Evolutionary conservation across 163 green algal species (phyloP).

Genomic region (Trebouxia gelatinosa): DNA sequence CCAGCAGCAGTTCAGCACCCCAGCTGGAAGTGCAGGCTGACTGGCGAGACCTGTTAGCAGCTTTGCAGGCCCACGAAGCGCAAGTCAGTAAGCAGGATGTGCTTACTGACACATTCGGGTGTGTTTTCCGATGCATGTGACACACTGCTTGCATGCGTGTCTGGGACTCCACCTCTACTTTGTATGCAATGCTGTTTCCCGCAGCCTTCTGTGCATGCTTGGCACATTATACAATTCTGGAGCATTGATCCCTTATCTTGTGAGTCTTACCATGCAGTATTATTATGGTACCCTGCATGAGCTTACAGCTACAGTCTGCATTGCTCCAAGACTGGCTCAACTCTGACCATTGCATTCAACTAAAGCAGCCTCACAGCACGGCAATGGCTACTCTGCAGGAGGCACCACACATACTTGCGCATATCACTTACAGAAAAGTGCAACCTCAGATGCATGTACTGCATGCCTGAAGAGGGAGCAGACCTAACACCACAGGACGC

Average conservation of each 20-base stretch:
- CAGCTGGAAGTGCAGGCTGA: slow-evolving; percentile 33
- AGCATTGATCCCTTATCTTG: not conserved
- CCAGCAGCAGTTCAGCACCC: too few relatives aligned
- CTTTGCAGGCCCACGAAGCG: not conserved
- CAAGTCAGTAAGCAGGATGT: slow-evolving; percentile 35
- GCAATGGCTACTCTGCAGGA: slow-evolving; percentile 50
- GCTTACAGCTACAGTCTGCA: too few relatives aligned
- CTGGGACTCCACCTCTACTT: not conserved
- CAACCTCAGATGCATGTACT: slow-evolving; percentile 99
- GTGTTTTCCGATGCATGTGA: not conserved
- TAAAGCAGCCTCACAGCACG: not conserved
- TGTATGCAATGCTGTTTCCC: not conserved
- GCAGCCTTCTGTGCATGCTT: not conserved
- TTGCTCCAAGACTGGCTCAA: too few relatives aligned
- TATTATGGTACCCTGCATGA: too few relatives aligned
- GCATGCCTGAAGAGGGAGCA: slow-evolving; percentile 97
- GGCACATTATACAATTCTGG: not conserved
- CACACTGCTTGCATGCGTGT: not conserved
- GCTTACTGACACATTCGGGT: slow-evolving; percentile 78
- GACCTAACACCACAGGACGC: slow-evolving; percentile 75
- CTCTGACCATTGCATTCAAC: too few relatives aligned
- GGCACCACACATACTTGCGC: slow-evolving; percentile 93
- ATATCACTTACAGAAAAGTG: slow-evolving; percentile 97
- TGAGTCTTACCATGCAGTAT: not conserved
- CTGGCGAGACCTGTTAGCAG: slow-evolving; percentile 11